Percentiles rank a stretch among this genome's conserved stretches.
These are phyloP conservation scores for Pueraria montana DNA, from an alignment of 306 rosid species.

Conservation along the genomic window DNA sequence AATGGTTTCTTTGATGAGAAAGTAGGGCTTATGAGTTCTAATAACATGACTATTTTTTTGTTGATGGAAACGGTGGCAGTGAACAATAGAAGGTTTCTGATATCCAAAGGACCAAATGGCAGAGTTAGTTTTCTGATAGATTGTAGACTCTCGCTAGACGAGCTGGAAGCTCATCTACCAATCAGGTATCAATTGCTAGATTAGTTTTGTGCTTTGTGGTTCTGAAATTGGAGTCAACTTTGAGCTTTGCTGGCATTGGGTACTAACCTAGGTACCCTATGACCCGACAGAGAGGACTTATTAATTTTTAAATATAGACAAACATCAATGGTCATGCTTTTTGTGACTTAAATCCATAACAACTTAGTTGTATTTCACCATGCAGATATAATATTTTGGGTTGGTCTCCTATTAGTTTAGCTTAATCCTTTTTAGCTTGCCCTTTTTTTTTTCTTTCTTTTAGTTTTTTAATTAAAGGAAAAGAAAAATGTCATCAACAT, in stretches of 20 bases:
- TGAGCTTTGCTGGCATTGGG: slow-evolving; percentile 52
- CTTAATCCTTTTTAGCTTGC: slow-evolving; percentile 15
- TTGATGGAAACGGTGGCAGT: no score
- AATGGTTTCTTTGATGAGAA: no score
- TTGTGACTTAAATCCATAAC: slow-evolving; percentile 49
- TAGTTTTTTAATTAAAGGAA: background rate
- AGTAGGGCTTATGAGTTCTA: no score
- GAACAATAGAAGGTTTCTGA: no score
- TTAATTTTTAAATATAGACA: slow-evolving; percentile 15
- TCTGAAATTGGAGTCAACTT: no score
- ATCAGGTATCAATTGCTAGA: no score
- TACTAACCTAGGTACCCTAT: slow-evolving; percentile 45
- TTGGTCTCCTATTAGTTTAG: slow-evolving; percentile 24
- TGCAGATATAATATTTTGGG: slow-evolving; percentile 45
- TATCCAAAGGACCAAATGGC: no score
- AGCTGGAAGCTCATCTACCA: no score
- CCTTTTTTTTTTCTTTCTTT: background rate
- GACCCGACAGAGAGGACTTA: slow-evolving; percentile 54
- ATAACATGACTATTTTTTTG: no score
- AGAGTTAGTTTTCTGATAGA: no score
- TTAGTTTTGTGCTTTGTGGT: no score
- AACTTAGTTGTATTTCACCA: slow-evolving; percentile 54
- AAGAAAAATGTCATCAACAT: background rate
- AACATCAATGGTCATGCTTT: slow-evolving; percentile 45
- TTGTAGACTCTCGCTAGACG: no score